Percentiles rank a stretch among this genome's conserved stretches.
Conservation (phyloP, 176 grass and related monocot genomes). For the Aegilops bicornis region DNA sequence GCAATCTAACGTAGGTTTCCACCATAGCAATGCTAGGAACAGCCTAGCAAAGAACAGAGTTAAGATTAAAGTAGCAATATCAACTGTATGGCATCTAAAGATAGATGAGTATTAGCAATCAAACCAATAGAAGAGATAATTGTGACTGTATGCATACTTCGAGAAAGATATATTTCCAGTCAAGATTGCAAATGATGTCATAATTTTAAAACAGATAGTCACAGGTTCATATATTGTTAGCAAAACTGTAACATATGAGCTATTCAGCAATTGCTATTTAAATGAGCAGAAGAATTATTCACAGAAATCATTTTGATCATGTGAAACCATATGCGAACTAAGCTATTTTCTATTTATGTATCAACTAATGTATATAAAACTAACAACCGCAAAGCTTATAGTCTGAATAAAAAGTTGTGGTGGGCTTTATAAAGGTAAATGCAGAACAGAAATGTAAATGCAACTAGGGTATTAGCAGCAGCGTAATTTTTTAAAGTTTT, state of each 20-base stretch:
- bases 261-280: conserved; percentile 22
- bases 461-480: conserved; percentile 13
- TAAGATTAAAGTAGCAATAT: conserved; percentile 12
- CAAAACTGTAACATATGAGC: background rate
- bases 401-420: background rate
- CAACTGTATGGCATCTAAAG: background rate
- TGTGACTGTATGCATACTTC: conserved; percentile 9
- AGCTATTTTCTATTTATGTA: background rate
- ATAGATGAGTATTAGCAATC: conserved; percentile 18
- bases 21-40: conserved; percentile 98
- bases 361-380: background rate
- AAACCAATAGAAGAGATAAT: conserved; percentile 29
- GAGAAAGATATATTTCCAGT: conserved; percentile 19
- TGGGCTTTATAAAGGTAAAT: background rate
- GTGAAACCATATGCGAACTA: background rate
- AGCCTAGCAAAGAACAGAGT: conserved; percentile 49
- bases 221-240: background rate
- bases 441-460: conserved; percentile 8
- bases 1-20: conserved; percentile 95
- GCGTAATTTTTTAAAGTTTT: background rate
- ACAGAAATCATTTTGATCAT: background rate
- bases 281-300: background rate
- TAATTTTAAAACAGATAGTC: conserved; percentile 8
- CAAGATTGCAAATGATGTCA: conserved; percentile 2
- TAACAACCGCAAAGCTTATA: background rate